Evolutionary conservation across 2,329 filamentous ascomycete genomes (phyloP), one percentile per base, ranked within the genome.

Genomic region (Cladophialophora yegresii): DNA sequence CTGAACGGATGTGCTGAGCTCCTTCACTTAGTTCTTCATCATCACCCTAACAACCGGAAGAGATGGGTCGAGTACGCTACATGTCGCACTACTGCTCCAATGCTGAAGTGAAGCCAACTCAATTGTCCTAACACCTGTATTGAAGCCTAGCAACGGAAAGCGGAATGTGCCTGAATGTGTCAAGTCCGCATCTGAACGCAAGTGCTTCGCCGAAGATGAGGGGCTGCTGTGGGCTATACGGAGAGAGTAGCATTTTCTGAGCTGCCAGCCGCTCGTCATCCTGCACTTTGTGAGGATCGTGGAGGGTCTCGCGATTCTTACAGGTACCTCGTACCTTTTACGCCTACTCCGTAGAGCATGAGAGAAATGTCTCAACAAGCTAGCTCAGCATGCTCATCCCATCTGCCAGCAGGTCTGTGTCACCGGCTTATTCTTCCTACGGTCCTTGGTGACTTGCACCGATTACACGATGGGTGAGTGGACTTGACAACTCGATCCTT

Each of bases 391-490:
- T 16, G 12, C 22, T 8, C 3, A 6, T 33, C 51, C 51, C 51
- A 54, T 54, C 33, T 28, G 51, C 28, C 51, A n/a, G n/a, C 26
- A 16, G 13, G 7, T 30, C 23, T 16, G 51, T 9, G 12, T 54
- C 10, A 54, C 28, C 51, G 2, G 51, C 51, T 54, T 33, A 54
- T 28, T 8, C 23, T 30, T 54, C 51, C 51, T 54, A 10, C 51
- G n/a, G 51, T 54, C 51, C 51, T 54, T 54, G 51, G 51, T 54
- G 51, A 26, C 51, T 54, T 10, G 16, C 12, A 32, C 23, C 26
- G n/a, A 50, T 22, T 4, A 50, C 22, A 20, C 23, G n/a, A 3
- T 43, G 36, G 16, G 23, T 28, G 47, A 26, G 47, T 50, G 47
- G 47, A 26, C 47, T 50, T 5, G 36, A n/a, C 36, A n/a, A 16